Percentiles rank a stretch among this genome's conserved stretches.
These are phyloP conservation scores for Naumovozyma dairenensis DNA, from an alignment of 805 yeast species.

Conservation along the genomic window DNA sequence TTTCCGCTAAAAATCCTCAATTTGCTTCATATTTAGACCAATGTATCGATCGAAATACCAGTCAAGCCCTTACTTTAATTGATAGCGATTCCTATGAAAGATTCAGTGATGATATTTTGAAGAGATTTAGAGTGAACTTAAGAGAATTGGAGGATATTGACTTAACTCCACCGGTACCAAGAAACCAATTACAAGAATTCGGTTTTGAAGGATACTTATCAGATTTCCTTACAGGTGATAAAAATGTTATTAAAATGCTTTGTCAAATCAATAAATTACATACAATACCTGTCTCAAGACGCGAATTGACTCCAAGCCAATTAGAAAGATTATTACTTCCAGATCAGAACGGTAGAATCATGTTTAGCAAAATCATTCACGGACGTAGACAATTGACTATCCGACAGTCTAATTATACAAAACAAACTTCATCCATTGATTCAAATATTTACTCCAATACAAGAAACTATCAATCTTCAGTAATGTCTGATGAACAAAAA, in stretches of 20 bases:
- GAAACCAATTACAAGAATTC: slow-evolving; percentile 30
- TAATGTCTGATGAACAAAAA: slow-evolving; percentile 20
- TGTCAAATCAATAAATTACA: slow-evolving; percentile 44
- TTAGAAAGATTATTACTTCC: slow-evolving; percentile 31
- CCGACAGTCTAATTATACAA: slow-evolving; percentile 54
- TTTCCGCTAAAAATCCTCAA: slow-evolving; percentile 41
- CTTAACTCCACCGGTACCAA: slow-evolving; percentile 19
- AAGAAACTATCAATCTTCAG: slow-evolving; percentile 18
- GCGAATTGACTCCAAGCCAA: slow-evolving; percentile 35
- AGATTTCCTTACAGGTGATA: slow-evolving; percentile 69
- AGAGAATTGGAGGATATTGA: slow-evolving; percentile 34
- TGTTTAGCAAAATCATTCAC: slow-evolving; percentile 49
- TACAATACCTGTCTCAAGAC: slow-evolving; percentile 51
- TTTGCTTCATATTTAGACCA: slow-evolving; percentile 50
- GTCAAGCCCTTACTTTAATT: slow-evolving; percentile 55
- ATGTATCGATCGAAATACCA: slow-evolving; percentile 42
- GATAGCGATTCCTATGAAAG: slow-evolving; percentile 39
- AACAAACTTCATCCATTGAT: slow-evolving; percentile 35
- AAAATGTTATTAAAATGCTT: slow-evolving; percentile 60
- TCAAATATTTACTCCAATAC: slow-evolving; percentile 9
- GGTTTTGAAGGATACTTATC: slow-evolving; percentile 78
- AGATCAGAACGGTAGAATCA: slow-evolving; percentile 32
- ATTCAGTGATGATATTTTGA: slow-evolving; percentile 36
- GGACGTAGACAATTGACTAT: slow-evolving; percentile 46
- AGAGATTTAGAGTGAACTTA: slow-evolving; percentile 43